These are phyloP conservation scores for Clarkia xantiana DNA, from an alignment of 345 rosid species.

Conservation along the genomic window DNA sequence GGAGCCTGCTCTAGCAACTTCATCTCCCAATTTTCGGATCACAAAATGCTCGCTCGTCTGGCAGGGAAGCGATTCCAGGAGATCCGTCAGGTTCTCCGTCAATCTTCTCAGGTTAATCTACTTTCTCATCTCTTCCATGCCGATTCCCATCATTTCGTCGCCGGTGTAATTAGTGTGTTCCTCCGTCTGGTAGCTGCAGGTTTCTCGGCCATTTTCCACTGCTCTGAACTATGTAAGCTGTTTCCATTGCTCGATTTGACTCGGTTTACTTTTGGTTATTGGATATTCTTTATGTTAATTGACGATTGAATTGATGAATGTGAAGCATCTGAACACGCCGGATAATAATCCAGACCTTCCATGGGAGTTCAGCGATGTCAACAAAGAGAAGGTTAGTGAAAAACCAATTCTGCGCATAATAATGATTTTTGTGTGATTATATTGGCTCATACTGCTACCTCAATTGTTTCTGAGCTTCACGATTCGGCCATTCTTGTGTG, in stretches of 20 bases:
- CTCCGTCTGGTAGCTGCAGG: conserved; percentile 16
- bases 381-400: conserved; percentile 43
- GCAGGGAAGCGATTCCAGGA: conserved; percentile 60
- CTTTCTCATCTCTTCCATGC: conserved; percentile 9
- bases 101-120: conserved; percentile 7
- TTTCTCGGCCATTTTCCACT: conserved; percentile 64
- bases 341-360: conserved; percentile 84
- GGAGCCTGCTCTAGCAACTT: background rate
- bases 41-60: conserved; percentile 70
- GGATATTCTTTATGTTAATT: background rate
- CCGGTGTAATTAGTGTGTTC: background rate
- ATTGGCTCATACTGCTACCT: too few species aligned
- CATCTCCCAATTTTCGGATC: conserved; percentile 2
- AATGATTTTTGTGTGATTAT: too few species aligned
- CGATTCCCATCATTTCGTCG: conserved; percentile 2
- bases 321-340: conserved; percentile 78
- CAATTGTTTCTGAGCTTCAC: too few species aligned
- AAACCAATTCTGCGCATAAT: background rate
- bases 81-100: conserved; percentile 68
- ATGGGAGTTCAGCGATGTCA: conserved; percentile 64
- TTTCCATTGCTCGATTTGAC: background rate
- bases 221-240: conserved; percentile 78
- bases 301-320: background rate
- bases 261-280: background rate
- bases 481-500: too few species aligned